Conservation (phyloP, 352 stramenopile species). For the Sclerospora graminicola region DNA sequence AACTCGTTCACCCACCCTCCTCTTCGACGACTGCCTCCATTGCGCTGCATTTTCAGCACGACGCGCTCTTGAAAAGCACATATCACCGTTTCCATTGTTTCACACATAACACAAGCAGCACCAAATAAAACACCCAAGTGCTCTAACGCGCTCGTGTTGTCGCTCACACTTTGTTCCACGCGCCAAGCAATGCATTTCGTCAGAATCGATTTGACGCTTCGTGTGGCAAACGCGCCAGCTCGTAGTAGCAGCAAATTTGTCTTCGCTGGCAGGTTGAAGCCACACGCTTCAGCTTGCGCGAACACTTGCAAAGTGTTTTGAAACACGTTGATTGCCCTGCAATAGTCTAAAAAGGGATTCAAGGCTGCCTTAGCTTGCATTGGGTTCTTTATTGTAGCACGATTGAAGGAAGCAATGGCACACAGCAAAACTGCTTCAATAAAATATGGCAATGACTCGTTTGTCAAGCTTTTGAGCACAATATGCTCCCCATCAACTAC, state of each 20-base stretch:
- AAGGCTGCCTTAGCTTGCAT: conserved; percentile 3
- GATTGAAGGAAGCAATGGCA: conserved; percentile 34
- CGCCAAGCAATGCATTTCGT: conserved; percentile 40
- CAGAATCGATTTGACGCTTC: conserved; percentile 22
- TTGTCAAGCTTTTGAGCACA: conserved; percentile 53
- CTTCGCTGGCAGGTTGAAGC: conserved; percentile 42
- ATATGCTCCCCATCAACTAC: conserved; percentile 48
- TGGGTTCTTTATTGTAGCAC: conserved; percentile 20
- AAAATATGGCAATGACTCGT: conserved; percentile 48
- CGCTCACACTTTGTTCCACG: conserved; percentile 22
- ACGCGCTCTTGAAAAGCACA: conserved; percentile 51
- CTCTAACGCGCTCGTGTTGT: conserved; percentile 22
- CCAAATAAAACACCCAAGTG: conserved; percentile 42
- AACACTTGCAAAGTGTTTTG: conserved; percentile 37
- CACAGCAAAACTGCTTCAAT: conserved; percentile 48
- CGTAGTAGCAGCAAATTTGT: conserved; percentile 42
- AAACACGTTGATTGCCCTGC: conserved; percentile 25
- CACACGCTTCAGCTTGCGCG: conserved; percentile 32
- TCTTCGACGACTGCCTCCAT: conserved; percentile 16
- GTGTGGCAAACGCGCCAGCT: conserved; percentile 25
- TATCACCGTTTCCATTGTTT: conserved; percentile 30
- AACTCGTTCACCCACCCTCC: conserved; percentile 43
- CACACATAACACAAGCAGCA: conserved; percentile 17
- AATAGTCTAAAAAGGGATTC: conserved; percentile 38
- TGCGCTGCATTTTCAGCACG: conserved; percentile 55